Evolutionary conservation across 2,329 filamentous ascomycete species (phyloP), one percentile per base, ranked within the genome.

Genomic region (Lecanicillium sp.): DNA sequence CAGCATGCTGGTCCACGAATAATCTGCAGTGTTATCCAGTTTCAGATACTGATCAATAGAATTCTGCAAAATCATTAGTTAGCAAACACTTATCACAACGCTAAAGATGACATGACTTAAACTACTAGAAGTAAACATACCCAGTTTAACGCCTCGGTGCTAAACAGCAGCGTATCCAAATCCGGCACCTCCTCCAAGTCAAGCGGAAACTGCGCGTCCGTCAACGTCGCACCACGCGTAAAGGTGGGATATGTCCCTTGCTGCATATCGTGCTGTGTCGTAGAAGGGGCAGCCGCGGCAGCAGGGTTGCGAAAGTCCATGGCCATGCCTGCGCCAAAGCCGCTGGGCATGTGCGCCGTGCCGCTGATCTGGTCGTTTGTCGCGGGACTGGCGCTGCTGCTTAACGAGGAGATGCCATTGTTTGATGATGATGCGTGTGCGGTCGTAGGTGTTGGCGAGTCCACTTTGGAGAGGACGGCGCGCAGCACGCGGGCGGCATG

Each of bases 401-500:
- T n/a, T n/a, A n/a, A n/a, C 28, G 13, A 36, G 18, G 33, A 3
- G 10, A 20, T 8, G 11, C 6, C n/a, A 30, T 30, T n/a, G 11
- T 30, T 30, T 5, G 12, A 10, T 27, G 33, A 15, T 29, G 34
- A 6, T 37, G 39, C 30, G 29, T 29, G n/a, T 20, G 30, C 11
- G 7, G 30, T 5, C 27, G 22, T 22, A 6, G 9, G 13, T 19
- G 33, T 12, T 22, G 29, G 10, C n/a, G 17, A 3, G 9, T 53
- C 59, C 17, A 66, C 54, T 34, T 54, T 61, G 43, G 52, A 51
- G 17, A 71, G 55, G 35, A 70, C 69, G 8, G 62, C 61, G 7
- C 60, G 56, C 19, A 71, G 58, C 20, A 71, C 56, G 25, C 52
- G 56, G 22, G 62, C 58, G 19, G 65, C 68, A 44, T 68, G 64